Percentiles rank a stretch among this genome's conserved stretches.
Evolutionary conservation across 495 filamentous ascomycete species (phyloP).

Genomic region (Aspergillus sparsus): DNA sequence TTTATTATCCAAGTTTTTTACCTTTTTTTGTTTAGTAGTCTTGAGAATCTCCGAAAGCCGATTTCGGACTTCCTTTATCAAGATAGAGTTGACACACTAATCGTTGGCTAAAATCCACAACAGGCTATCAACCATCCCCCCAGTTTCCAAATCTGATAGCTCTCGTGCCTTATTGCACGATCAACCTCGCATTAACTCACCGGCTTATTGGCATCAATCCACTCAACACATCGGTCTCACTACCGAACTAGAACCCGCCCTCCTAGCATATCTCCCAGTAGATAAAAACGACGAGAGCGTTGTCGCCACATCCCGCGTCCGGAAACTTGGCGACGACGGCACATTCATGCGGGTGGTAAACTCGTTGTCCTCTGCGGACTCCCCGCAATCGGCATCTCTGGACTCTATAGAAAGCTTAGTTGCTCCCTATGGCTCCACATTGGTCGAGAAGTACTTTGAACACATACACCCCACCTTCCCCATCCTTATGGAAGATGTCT

Average conservation of each 20-base stretch:
- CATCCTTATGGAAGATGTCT: slow-evolving; percentile 83
- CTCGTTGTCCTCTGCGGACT: slow-evolving; percentile 37
- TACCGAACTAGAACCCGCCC: slow-evolving; percentile 53
- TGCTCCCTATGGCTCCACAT: slow-evolving; percentile 72
- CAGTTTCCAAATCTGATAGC: slow-evolving; percentile 30
- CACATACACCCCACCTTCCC: slow-evolving; percentile 89
- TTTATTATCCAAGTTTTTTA: neutral
- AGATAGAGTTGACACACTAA: slow-evolving; percentile 24
- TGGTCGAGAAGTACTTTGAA: slow-evolving; percentile 86
- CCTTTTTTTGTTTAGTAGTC: neutral
- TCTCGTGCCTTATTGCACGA: slow-evolving; percentile 27
- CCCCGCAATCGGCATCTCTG: slow-evolving; percentile 58
- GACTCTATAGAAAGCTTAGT: slow-evolving; percentile 83
- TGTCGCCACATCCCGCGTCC: slow-evolving; percentile 51
- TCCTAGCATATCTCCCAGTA: slow-evolving; percentile 49
- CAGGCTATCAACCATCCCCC: slow-evolving; percentile 32
- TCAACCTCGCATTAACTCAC: slow-evolving; percentile 35
- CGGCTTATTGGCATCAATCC: slow-evolving; percentile 46
- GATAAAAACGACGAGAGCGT: slow-evolving; percentile 45
- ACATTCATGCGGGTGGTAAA: slow-evolving; percentile 71
- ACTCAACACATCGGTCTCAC: slow-evolving; percentile 56
- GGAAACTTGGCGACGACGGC: slow-evolving; percentile 78
- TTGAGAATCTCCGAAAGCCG: slow-evolving; percentile 8
- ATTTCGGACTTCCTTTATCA: slow-evolving; percentile 27
- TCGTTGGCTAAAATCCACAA: slow-evolving; percentile 11